Percentiles rank a stretch among this genome's conserved stretches.
These are phyloP conservation scores for Citrus cavaleriei DNA, from an alignment of 345 rosid species.

Conservation along the genomic window DNA sequence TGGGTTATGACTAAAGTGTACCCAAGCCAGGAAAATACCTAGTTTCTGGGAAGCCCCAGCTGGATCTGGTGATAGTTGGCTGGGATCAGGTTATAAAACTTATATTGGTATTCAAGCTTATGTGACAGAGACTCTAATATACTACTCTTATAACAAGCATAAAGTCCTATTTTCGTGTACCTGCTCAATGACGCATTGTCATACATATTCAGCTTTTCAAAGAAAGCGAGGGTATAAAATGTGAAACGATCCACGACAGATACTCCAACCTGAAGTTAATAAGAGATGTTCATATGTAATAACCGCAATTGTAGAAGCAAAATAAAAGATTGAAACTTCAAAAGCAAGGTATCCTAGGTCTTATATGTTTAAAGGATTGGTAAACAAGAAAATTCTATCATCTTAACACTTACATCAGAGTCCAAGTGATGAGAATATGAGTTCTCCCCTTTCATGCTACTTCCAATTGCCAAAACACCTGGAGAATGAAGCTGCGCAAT, in stretches of 20 bases:
- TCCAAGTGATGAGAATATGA: constrained; percentile 99
- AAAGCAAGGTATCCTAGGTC: not conserved
- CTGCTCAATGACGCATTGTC: constrained; percentile 91
- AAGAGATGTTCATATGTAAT: constrained; percentile 7
- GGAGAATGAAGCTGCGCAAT: constrained; percentile 80
- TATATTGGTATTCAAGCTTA: not conserved
- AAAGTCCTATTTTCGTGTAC: constrained; percentile 28
- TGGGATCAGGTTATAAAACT: not conserved
- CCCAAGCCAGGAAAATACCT: no score
- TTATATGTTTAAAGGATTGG: constrained; percentile 2
- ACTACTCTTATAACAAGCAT: not conserved
- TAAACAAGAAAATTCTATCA: constrained; percentile 1
- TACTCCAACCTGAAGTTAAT: constrained; percentile 71
- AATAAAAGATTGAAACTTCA: constrained; percentile 1
- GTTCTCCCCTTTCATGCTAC: constrained; percentile 96
- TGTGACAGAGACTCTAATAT: not conserved
- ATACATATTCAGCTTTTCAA: constrained; percentile 85
- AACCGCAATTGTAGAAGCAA: constrained; percentile 5
- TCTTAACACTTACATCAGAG: constrained; percentile 65
- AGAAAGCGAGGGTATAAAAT: constrained; percentile 87
- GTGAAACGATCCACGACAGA: constrained; percentile 97
- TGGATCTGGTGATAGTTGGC: not conserved
- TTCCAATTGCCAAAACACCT: constrained; percentile 94
- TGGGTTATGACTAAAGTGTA: not conserved
- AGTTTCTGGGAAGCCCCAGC: not conserved